Evolutionary conservation across 2,329 filamentous ascomycete species (phyloP), one percentile per base, ranked within the genome.

Genomic region (Pseudogymnoascus sp.): DNA sequence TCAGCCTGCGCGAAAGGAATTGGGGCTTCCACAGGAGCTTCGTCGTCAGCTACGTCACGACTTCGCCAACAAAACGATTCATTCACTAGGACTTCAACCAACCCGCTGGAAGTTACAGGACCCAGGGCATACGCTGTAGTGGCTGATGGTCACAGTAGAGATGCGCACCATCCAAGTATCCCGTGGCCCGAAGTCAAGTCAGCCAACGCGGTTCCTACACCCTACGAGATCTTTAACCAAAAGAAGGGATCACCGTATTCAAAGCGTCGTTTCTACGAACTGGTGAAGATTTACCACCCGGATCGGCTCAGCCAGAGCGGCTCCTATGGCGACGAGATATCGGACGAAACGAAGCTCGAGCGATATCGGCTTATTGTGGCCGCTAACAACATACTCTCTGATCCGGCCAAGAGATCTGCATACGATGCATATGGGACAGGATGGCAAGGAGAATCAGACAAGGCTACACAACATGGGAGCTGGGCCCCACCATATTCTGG

Each of bases 201-300:
- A 45, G 60, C 66, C 16, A 69, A 70, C 33, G 59, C 64, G 3
- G 63, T 73, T 16, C 72, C 72, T 21, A 93, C 93, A 0, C 95
- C 95, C 0, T 97, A 99, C 77, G 90, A 97, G 71, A 90, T 99
- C 72, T 87, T 97, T 70, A 74, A 76, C 33, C 78, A 83, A 66
- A 76, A 79, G 61, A 83, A 78, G 68, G 78, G 79, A 63, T 86
- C 85, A 12, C 83, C 86, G 1, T 97, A 99, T 75, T 88, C 84
- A 65, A 97, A 99, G 76, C 78, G 81, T 45, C 86, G 86, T 64
- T 99, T 92, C 81, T 95, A 96, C 75, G 84, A 93, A 71, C 84
- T 99, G 61, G 95, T 96, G 63, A 99, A 97, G 78, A 80, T 96
- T 55, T 99, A 99, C 77, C 95, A 99, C 72, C 95, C 95, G 0